A percentile compares a stretch with the other conserved stretches of the same genome.
Conservation (phyloP, 306 rosid species). For the Vicia sativa region DNA sequence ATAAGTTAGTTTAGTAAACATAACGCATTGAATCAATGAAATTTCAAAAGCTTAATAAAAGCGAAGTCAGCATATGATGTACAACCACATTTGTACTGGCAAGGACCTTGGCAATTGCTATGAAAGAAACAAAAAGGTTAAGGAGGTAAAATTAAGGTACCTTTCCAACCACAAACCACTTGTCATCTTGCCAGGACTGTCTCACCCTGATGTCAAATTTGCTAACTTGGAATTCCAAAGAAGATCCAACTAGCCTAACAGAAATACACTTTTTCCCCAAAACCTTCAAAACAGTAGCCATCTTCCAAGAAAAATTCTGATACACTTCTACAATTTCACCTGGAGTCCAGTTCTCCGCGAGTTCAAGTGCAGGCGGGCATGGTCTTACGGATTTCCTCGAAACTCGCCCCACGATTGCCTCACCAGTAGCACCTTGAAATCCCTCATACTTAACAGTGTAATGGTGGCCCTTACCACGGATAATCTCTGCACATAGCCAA, state of each 20-base stretch:
- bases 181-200: constrained; percentile 78
- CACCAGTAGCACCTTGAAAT: constrained; percentile 41
- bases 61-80: constrained; percentile 22
- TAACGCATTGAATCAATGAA: constrained; percentile 13
- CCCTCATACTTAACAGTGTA: constrained; percentile 76
- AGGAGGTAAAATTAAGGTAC: constrained; percentile 44
- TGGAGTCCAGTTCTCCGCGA: constrained; percentile 57
- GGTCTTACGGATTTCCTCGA: constrained; percentile 76
- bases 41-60: constrained; percentile 33
- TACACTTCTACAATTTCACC: constrained; percentile 88
- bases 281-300: constrained; percentile 80
- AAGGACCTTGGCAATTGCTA: constrained; percentile 31
- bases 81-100: constrained; percentile 27
- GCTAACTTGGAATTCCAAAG: constrained; percentile 64
- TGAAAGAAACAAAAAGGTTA: constrained; percentile 7
- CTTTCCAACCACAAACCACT: constrained; percentile 83
- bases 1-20: constrained; percentile 21
- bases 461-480: constrained; percentile 67
- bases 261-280: constrained; percentile 55
- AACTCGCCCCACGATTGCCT: constrained; percentile 59
- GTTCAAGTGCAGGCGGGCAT: constrained; percentile 65
- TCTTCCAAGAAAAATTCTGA: constrained; percentile 74
- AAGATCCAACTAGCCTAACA: constrained; percentile 86
- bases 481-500: constrained; percentile 85
- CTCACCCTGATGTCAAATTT: constrained; percentile 73